Conservation (phyloP, 257 asterid species). For the Salvia splendens region DNA sequence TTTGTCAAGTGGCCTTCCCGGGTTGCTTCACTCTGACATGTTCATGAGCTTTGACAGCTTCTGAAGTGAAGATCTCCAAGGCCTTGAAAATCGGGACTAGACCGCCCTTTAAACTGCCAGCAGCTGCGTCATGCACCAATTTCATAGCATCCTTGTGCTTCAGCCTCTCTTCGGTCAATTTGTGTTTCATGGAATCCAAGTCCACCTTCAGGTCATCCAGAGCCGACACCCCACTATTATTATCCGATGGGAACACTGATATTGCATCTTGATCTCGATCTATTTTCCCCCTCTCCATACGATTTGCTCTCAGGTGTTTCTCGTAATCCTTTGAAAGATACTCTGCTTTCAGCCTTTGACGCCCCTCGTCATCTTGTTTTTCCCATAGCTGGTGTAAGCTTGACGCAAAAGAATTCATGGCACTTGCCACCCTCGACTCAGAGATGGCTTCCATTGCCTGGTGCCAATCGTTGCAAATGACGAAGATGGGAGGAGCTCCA, state of each 20-base stretch:
- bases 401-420: constrained; percentile 74
- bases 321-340: constrained; percentile 61
- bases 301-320: constrained; percentile 45
- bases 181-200: constrained; percentile 67
- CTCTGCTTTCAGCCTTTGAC: constrained; percentile 78
- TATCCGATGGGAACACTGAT: constrained; percentile 58
- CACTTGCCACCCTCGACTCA: constrained; percentile 66
- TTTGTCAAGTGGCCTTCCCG: constrained; percentile 30
- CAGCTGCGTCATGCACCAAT: constrained; percentile 82
- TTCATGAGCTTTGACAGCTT: constrained; percentile 75
- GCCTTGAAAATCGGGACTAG: constrained; percentile 91
- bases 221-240: constrained; percentile 49
- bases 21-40: constrained; percentile 63
- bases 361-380: constrained; percentile 84
- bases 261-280: constrained; percentile 42
- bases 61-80: constrained; percentile 73
- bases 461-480: constrained; percentile 84
- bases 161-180: constrained; percentile 66
- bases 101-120: constrained; percentile 86
- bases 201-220: constrained; percentile 81
- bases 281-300: constrained; percentile 39
- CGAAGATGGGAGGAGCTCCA: constrained; percentile 87
- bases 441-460: constrained; percentile 84
- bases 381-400: constrained; percentile 76
- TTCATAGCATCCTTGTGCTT: constrained; percentile 84